Percentiles rank a stretch among this genome's conserved stretches.
Evolutionary conservation across 2,329 filamentous ascomycete genomes (phyloP).

Genomic region (Trichoderma afroharzianum): DNA sequence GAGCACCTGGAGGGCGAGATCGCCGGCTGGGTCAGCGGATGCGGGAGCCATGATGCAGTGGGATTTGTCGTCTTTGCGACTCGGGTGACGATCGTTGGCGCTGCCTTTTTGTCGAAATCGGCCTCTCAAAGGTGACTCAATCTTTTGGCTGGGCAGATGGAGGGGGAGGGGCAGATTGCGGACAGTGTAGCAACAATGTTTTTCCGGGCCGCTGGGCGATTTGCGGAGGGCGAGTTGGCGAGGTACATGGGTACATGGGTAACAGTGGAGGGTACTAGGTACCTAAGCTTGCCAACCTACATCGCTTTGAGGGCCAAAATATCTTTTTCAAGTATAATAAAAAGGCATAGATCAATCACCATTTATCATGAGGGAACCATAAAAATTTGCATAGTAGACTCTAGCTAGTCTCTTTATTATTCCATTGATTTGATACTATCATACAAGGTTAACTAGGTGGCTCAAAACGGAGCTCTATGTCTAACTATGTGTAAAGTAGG

Average conservation of each 20-base stretch:
- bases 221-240: background rate
- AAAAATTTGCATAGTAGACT: background rate
- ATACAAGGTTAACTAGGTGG: background rate
- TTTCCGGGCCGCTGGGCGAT: constrained; percentile 13
- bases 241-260: background rate
- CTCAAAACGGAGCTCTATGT: constrained; percentile 14
- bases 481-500: constrained; percentile 1
- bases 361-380: background rate
- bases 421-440: background rate
- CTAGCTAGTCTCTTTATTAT: background rate
- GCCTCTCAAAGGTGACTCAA: constrained; percentile 16
- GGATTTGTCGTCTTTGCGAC: background rate
- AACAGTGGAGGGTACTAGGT: no score
- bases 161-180: constrained; percentile 20
- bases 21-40: constrained; percentile 34
- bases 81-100: background rate
- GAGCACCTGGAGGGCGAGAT: constrained; percentile 63
- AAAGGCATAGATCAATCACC: background rate
- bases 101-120: constrained; percentile 3
- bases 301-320: background rate
- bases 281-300: no score
- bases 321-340: background rate
- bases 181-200: constrained; percentile 13
- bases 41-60: constrained; percentile 15
- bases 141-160: constrained; percentile 11